Evolutionary conservation across 1,284 basidiomycete species (phyloP).

Genomic region (Sphaerobolus stellatus): DNA sequence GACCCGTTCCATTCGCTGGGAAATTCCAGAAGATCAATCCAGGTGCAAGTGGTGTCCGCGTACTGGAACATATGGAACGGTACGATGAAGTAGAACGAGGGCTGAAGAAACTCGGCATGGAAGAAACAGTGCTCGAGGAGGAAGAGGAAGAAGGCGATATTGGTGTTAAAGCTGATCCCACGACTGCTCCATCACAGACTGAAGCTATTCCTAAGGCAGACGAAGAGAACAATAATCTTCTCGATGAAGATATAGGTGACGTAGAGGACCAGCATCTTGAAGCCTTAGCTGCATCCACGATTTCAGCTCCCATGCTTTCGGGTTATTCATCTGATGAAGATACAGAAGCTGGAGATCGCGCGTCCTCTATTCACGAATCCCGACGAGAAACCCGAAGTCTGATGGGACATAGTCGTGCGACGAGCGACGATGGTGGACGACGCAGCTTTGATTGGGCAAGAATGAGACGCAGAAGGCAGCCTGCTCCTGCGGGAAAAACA

Average conservation of each 20-base stretch:
- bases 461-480: too few species aligned
- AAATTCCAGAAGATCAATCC: slow-evolving; percentile 78
- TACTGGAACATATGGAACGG: slow-evolving; percentile 78
- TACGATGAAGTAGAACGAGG: slow-evolving; percentile 79
- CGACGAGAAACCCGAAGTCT: background rate
- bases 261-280: slow-evolving; percentile 7
- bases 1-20: slow-evolving; percentile 76
- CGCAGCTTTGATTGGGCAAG: slow-evolving; percentile 68
- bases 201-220: background rate
- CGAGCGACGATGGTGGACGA: slow-evolving; percentile 31
- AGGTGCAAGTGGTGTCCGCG: slow-evolving; percentile 76
- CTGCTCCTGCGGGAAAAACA: slow-evolving; percentile 41
- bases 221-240: too few species aligned
- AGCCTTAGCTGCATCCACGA: slow-evolving; percentile 8
- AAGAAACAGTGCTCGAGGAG: slow-evolving; percentile 49
- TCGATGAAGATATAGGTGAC: slow-evolving; percentile 11
- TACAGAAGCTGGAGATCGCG: slow-evolving; percentile 1
- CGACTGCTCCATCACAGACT: background rate
- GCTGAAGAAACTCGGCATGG: slow-evolving; percentile 64
- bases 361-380: background rate
- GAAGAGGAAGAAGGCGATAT: slow-evolving; percentile 51
- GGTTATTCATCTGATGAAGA: slow-evolving; percentile 3
- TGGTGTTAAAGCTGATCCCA: slow-evolving; percentile 25
- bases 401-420: slow-evolving; percentile 18
- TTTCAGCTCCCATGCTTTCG: slow-evolving; percentile 9